phyloP scores from a whole-genome alignment of 345 rosid species.

The Angophora floribunda region DNA sequence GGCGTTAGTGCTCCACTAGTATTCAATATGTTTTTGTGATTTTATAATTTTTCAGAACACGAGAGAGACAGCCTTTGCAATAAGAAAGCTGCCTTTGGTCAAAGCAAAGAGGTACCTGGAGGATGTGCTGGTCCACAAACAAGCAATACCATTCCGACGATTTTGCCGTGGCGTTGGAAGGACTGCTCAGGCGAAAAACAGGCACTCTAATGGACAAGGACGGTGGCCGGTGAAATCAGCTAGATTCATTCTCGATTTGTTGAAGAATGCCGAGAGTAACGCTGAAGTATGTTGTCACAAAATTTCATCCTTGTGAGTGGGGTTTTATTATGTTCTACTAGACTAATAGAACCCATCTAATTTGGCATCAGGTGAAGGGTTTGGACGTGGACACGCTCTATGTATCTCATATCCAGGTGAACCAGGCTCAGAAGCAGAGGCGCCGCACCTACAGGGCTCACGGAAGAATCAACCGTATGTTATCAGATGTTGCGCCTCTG shows the following conservation, averaged over 20 bases:
- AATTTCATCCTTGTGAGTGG: background rate
- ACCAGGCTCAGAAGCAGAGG: constrained; percentile 46
- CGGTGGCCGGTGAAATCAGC: constrained; percentile 62
- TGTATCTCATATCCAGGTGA: constrained; percentile 35
- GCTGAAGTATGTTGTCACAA: constrained; percentile 20
- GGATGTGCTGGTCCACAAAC: constrained; percentile 72
- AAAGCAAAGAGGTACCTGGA: constrained; percentile 75
- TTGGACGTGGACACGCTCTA: constrained; percentile 35
- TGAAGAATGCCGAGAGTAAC: constrained; percentile 46
- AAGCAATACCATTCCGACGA: constrained; percentile 73
- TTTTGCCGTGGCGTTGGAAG: constrained; percentile 75
- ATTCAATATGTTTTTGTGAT: background rate
- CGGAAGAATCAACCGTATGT: constrained; percentile 45
- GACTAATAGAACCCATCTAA: background rate
- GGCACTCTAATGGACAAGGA: constrained; percentile 79
- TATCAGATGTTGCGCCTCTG: background rate
- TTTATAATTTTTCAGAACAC: constrained; percentile 38
- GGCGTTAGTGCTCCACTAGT: background rate
- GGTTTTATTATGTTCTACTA: background rate
- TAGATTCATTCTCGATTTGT: constrained; percentile 29
- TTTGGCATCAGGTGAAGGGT: constrained; percentile 29
- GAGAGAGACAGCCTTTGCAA: constrained; percentile 57
- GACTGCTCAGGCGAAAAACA: constrained; percentile 74
- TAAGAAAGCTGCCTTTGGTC: constrained; percentile 45
- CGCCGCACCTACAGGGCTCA: constrained; percentile 43